These are phyloP conservation scores for Wickerhamiella parazyma DNA, from an alignment of 805 yeast genomes.

Conservation along the genomic window DNA sequence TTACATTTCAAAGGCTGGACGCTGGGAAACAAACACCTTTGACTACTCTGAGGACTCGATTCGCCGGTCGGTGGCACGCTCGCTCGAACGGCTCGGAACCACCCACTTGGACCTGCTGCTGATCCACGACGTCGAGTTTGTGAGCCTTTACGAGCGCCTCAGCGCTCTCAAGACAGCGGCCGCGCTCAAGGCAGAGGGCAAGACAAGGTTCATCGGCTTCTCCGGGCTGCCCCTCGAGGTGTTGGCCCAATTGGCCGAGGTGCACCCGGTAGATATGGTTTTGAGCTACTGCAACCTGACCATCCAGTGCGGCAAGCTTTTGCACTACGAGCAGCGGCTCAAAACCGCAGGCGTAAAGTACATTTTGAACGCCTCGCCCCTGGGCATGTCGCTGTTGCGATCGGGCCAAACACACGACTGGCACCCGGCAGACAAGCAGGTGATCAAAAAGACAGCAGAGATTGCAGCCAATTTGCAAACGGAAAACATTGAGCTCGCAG, in stretches of 20 bases:
- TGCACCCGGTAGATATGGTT: conserved; percentile 48
- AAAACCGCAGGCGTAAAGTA: conserved; percentile 38
- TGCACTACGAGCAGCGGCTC: conserved; percentile 37
- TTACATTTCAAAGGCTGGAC: conserved; percentile 77
- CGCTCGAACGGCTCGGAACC: conserved; percentile 53
- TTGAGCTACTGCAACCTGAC: conserved; percentile 73
- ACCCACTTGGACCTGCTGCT: conserved; percentile 66
- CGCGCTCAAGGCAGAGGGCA: conserved; percentile 47
- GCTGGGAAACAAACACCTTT: conserved; percentile 53
- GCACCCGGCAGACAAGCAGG: conserved; percentile 62
- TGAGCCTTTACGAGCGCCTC: conserved; percentile 36
- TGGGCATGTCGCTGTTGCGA: conserved; percentile 76
- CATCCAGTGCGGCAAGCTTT: conserved; percentile 53
- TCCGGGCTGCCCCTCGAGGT: conserved; percentile 79
- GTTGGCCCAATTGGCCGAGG: conserved; percentile 29
- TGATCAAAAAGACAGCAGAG: conserved; percentile 33
- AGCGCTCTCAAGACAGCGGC: conserved; percentile 52
- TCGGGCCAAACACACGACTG: conserved; percentile 52
- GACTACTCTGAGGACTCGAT: conserved; percentile 57
- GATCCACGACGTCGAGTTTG: conserved; percentile 83
- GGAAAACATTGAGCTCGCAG: conserved; percentile 56
- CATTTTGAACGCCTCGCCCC: conserved; percentile 70
- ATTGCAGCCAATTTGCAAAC: conserved; percentile 36
- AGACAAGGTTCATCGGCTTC: conserved; percentile 54
- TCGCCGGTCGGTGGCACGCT: conserved; percentile 47